These are phyloP conservation scores for Limtongia smithiae DNA, from an alignment of 805 yeast species.

Conservation along the genomic window DNA sequence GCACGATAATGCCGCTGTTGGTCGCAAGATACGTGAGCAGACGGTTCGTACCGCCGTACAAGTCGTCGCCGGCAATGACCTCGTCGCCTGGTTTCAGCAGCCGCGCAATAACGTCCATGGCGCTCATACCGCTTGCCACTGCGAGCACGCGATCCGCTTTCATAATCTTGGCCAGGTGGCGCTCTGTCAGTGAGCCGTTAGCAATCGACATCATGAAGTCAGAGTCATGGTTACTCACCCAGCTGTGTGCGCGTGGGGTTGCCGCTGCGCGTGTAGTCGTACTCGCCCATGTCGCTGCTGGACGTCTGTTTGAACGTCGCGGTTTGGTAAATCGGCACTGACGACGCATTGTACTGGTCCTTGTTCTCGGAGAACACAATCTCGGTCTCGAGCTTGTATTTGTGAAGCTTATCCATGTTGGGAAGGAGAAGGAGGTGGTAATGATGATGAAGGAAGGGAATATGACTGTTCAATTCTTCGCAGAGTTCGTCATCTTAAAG, in stretches of 20 bases:
- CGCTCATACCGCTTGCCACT: slow-evolving; percentile 90
- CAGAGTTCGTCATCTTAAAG: too few relatives aligned
- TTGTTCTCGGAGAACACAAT: slow-evolving; percentile 56
- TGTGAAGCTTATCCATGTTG: too few relatives aligned
- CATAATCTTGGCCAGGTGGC: slow-evolving; percentile 74
- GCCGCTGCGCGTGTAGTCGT: slow-evolving; percentile 86
- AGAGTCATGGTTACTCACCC: slow-evolving; percentile 8
- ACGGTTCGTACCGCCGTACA: slow-evolving; percentile 92
- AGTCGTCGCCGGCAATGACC: slow-evolving; percentile 90
- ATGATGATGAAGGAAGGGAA: too few relatives aligned
- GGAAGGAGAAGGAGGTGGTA: too few relatives aligned
- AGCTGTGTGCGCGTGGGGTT: slow-evolving; percentile 85
- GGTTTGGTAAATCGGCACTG: slow-evolving; percentile 84
- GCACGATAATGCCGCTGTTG: slow-evolving; percentile 61
- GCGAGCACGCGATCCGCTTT: slow-evolving; percentile 73
- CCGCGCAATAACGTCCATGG: slow-evolving; percentile 78
- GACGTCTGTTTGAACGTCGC: slow-evolving; percentile 90
- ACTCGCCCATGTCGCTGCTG: slow-evolving; percentile 70
- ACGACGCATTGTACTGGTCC: slow-evolving; percentile 75
- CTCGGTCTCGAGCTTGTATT: slow-evolving; percentile 62
- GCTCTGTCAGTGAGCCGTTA: slow-evolving; percentile 43
- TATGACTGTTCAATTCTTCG: too few relatives aligned
- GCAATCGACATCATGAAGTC: background rate
- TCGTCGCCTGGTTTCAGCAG: slow-evolving; percentile 77
- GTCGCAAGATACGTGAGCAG: slow-evolving; percentile 66